phyloP scores from a whole-genome alignment of 1,284 basidiomycete genomes.

The Coniferiporia sulphurascens region DNA sequence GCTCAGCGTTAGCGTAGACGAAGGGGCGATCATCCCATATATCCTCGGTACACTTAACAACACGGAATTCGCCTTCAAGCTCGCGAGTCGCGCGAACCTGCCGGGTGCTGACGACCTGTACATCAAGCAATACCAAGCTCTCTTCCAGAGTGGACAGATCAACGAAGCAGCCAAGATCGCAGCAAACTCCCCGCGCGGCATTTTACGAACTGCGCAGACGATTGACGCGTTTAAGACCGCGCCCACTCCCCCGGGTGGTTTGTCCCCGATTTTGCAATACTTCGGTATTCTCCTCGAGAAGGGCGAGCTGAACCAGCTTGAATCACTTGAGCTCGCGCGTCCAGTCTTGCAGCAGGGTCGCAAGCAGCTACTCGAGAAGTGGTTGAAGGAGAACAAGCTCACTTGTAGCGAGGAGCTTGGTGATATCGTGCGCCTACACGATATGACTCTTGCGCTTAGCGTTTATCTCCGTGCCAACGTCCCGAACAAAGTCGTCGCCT shows the following conservation, averaged over 20 bases:
- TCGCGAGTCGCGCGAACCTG: slow-evolving; percentile 94
- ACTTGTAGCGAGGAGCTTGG: slow-evolving; percentile 99
- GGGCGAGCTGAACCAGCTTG: slow-evolving; percentile 95
- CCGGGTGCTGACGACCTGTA: slow-evolving; percentile 98
- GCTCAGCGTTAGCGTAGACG: slow-evolving; percentile 94
- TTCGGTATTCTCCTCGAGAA: slow-evolving; percentile 98
- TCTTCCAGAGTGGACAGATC: slow-evolving; percentile 90
- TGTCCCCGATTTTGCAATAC: slow-evolving; percentile 97
- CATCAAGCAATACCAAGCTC: slow-evolving; percentile 90
- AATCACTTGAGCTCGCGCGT: slow-evolving; percentile 93
- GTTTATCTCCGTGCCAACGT: slow-evolving; percentile 98
- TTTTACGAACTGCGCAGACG: slow-evolving; percentile 91
- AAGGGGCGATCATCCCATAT: slow-evolving; percentile 94
- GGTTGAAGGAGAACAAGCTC: slow-evolving; percentile 99
- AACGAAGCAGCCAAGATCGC: slow-evolving; percentile 98
- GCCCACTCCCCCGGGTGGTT: slow-evolving; percentile 83
- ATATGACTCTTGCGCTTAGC: slow-evolving; percentile 98
- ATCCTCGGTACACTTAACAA: slow-evolving; percentile 94
- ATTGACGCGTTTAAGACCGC: slow-evolving; percentile 99
- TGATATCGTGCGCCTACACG: slow-evolving; percentile 92
- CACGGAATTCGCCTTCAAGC: slow-evolving; percentile 96
- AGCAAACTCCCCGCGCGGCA: slow-evolving; percentile 95
- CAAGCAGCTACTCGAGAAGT: slow-evolving; percentile 98
- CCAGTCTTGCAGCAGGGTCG: slow-evolving; percentile 96
- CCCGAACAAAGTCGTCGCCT: slow-evolving; percentile 98